phyloP scores from a whole-genome alignment of 768 basidiomycete genomes.

The Kwoniella sp. region DNA sequence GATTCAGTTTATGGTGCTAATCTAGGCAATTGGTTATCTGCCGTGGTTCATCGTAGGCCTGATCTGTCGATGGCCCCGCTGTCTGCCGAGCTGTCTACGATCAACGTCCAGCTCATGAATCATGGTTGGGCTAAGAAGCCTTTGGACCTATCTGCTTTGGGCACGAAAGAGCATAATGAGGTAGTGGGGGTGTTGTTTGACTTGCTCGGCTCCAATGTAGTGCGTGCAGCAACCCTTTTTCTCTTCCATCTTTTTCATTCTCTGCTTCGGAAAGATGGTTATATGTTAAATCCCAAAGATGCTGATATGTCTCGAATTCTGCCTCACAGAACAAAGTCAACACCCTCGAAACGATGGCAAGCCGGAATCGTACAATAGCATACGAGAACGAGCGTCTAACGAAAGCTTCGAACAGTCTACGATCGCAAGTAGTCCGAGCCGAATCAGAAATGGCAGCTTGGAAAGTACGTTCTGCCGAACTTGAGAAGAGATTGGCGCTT shows the following conservation, averaged over 20 bases:
- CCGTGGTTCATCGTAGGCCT: too few species aligned
- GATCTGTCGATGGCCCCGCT: background rate
- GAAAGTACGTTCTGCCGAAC: slow-evolving; percentile 33
- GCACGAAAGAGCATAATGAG: slow-evolving; percentile 33
- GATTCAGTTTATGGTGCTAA: too few species aligned
- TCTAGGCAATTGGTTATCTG: too few species aligned
- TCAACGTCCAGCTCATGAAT: slow-evolving; percentile 42
- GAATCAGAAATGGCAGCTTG: slow-evolving; percentile 34
- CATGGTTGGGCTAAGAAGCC: slow-evolving; percentile 46
- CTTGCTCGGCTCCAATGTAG: slow-evolving; percentile 38
- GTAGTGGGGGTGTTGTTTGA: slow-evolving; percentile 41
- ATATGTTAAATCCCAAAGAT: too few species aligned
- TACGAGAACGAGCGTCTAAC: slow-evolving; percentile 42
- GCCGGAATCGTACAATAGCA: slow-evolving; percentile 37
- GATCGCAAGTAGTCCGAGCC: slow-evolving; percentile 16
- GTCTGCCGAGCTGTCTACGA: slow-evolving; percentile 30
- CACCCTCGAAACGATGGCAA: slow-evolving; percentile 34
- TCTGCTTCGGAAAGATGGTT: too few species aligned
- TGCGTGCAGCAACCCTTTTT: slow-evolving; percentile 19
- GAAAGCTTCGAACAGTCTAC: slow-evolving; percentile 15
- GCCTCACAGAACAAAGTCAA: slow-evolving; percentile 39
- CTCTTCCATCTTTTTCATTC: too few species aligned
- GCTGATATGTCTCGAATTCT: too few species aligned
- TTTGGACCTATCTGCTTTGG: slow-evolving; percentile 31
- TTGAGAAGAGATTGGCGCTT: slow-evolving; percentile 27